phyloP scores from a whole-genome alignment of 345 rosid genomes.

The Nephelium lappaceum region DNA sequence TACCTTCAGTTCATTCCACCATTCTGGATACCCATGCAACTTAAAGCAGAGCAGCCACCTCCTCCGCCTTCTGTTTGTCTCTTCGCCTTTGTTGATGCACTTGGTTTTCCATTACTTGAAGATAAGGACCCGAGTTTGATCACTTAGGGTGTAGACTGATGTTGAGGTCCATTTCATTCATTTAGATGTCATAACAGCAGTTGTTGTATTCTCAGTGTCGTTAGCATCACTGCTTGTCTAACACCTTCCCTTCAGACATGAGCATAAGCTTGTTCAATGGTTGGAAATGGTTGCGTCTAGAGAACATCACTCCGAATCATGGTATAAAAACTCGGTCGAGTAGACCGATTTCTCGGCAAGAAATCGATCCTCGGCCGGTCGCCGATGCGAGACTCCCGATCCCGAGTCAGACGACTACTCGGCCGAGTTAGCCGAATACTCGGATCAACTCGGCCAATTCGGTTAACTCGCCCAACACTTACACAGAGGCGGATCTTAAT shows the following conservation, averaged over 20 bases:
- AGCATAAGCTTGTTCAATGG: neutral
- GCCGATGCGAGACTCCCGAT: too few relatives aligned
- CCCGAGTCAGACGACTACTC: too few relatives aligned
- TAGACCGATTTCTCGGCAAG: too few relatives aligned
- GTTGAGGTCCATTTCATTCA: neutral
- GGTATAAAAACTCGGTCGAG: too few relatives aligned
- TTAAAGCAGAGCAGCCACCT: conserved; percentile 5
- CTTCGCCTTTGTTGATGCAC: neutral
- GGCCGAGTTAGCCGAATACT: too few relatives aligned
- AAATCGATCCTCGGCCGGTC: too few relatives aligned
- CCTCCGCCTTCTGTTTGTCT: neutral
- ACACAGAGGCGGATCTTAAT: too few relatives aligned
- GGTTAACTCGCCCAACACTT: too few relatives aligned
- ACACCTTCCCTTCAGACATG: neutral
- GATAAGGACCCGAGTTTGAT: too few relatives aligned
- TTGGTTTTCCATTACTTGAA: neutral
- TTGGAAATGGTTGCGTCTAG: neutral
- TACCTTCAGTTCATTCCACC: conserved; percentile 15
- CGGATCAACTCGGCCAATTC: too few relatives aligned
- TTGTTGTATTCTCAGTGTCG: neutral
- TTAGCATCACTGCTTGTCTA: neutral
- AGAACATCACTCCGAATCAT: neutral
- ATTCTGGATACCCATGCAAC: conserved; percentile 14
- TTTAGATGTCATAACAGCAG: neutral
- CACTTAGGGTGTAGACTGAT: neutral